Conservation (phyloP, 805 yeast species). For the Yarrowia porcina region DNA sequence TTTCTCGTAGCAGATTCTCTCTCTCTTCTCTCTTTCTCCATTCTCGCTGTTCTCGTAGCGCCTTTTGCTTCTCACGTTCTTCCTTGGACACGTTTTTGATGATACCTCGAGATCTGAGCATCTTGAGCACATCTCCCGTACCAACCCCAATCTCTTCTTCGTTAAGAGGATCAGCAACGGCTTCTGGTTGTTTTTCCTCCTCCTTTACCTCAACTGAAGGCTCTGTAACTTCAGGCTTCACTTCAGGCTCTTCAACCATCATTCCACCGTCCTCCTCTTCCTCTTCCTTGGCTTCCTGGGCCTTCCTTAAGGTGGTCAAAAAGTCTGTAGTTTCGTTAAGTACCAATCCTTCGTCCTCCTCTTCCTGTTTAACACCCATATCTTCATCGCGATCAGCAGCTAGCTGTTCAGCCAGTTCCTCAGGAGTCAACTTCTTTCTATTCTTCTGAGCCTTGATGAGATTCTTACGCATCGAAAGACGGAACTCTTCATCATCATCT, state of each 20-base stretch:
- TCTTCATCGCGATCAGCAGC: slow-evolving; percentile 35
- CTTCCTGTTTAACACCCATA: slow-evolving; percentile 26
- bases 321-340: slow-evolving; percentile 48
- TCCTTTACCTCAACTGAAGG: background rate
- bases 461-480: slow-evolving; percentile 35
- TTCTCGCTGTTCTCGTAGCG: slow-evolving; percentile 31
- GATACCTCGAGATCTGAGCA: slow-evolving; percentile 38
- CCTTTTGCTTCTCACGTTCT: slow-evolving; percentile 31
- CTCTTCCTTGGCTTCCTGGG: slow-evolving; percentile 12
- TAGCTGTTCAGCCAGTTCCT: slow-evolving; percentile 42
- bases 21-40: slow-evolving; percentile 31
- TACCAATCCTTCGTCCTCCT: slow-evolving; percentile 35
- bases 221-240: background rate
- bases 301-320: slow-evolving; percentile 33
- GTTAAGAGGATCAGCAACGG: slow-evolving; percentile 1
- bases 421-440: slow-evolving; percentile 30
- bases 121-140: slow-evolving; percentile 39
- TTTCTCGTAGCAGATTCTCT: slow-evolving; percentile 30
- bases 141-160: slow-evolving; percentile 7
- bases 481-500: slow-evolving; percentile 42
- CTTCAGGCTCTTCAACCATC: background rate
- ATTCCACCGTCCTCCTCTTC: slow-evolving; percentile 26
- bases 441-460: slow-evolving; percentile 34
- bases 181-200: background rate
- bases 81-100: slow-evolving; percentile 32